phyloP scores from a whole-genome alignment of 805 yeast genomes.

The Metschnikowia kunwiensis region DNA sequence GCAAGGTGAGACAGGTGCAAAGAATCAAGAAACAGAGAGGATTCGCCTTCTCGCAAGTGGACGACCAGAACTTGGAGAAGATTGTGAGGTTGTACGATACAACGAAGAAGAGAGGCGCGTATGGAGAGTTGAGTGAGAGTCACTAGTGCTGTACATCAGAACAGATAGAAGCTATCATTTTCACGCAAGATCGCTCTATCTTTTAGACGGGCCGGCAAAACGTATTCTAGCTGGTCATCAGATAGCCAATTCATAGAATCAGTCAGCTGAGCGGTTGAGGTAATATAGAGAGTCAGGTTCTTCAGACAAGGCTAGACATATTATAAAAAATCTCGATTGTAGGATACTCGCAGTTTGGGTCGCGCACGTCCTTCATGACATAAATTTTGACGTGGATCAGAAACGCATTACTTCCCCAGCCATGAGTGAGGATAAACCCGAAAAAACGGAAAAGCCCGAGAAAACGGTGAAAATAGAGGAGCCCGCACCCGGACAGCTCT shows the following conservation, averaged over 20 bases:
- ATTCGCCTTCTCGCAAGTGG: constrained; percentile 95
- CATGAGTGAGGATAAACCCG: constrained; percentile 15
- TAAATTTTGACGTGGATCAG: constrained; percentile 1
- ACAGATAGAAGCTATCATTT: too few relatives aligned
- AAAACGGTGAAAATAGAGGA: constrained; percentile 10
- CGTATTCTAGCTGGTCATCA: too few relatives aligned
- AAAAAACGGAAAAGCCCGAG: constrained; percentile 9
- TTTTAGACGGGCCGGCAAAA: too few relatives aligned
- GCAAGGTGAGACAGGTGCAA: constrained; percentile 97
- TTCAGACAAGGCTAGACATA: too few relatives aligned
- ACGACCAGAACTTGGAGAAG: constrained; percentile 83
- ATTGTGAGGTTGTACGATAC: constrained; percentile 94
- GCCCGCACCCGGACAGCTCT: constrained; percentile 25
- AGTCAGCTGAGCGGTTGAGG: too few relatives aligned
- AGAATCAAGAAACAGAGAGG: constrained; percentile 98
- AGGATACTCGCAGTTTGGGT: too few relatives aligned
- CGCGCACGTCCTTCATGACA: constrained; percentile 5
- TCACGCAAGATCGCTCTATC: too few relatives aligned
- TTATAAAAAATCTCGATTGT: too few relatives aligned
- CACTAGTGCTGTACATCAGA: too few relatives aligned
- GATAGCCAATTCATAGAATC: too few relatives aligned
- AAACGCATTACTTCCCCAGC: too few relatives aligned
- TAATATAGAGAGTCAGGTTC: too few relatives aligned
- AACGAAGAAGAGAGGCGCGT: constrained; percentile 75
- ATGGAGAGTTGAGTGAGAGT: constrained; percentile 48